These are phyloP conservation scores for Aotearoamyces nothofagi DNA, from an alignment of 2,329 filamentous ascomycete genomes.

Conservation along the genomic window DNA sequence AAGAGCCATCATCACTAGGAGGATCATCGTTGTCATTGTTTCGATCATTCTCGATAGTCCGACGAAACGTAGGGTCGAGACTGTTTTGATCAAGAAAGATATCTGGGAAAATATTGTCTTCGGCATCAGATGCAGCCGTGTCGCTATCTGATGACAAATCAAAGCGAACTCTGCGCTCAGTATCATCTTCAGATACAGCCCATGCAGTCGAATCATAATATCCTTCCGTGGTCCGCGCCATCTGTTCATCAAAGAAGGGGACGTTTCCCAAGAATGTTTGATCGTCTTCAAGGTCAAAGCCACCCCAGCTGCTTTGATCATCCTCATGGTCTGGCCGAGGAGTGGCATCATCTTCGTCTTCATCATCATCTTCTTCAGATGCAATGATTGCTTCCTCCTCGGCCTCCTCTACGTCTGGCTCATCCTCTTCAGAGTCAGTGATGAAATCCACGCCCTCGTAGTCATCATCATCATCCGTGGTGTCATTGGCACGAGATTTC, in stretches of 20 bases:
- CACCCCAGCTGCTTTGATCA: slow-evolving; percentile 38
- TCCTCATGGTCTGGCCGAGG: slow-evolving; percentile 19
- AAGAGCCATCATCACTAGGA: slow-evolving; percentile 10
- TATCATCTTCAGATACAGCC: slow-evolving; percentile 5
- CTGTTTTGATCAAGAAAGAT: slow-evolving; percentile 65
- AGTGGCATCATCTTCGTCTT: slow-evolving; percentile 19
- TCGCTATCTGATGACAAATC: slow-evolving; percentile 53
- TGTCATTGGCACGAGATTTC: slow-evolving; percentile 28
- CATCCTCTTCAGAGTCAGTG: slow-evolving; percentile 65
- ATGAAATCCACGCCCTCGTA: slow-evolving; percentile 70
- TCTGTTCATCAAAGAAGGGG: slow-evolving; percentile 21
- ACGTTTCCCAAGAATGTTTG: slow-evolving; percentile 6
- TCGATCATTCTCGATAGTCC: slow-evolving; percentile 57
- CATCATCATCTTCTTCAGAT: slow-evolving; percentile 27
- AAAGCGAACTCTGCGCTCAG: slow-evolving; percentile 50
- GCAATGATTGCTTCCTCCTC: slow-evolving; percentile 62
- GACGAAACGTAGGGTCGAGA: slow-evolving; percentile 56
- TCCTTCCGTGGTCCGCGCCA: slow-evolving; percentile 7
- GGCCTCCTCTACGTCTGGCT: slow-evolving; percentile 61
- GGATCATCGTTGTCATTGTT: slow-evolving; percentile 23
- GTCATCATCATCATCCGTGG: slow-evolving; percentile 46
- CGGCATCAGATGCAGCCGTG: slow-evolving; percentile 46
- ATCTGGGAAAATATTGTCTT: slow-evolving; percentile 57
- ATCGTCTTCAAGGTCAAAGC: slow-evolving; percentile 28
- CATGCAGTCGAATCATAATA: slow-evolving; percentile 6